Base-by-base conservation (phyloP, 2,329 filamentous ascomycete species). In the Talaromyces sp. region DNA sequence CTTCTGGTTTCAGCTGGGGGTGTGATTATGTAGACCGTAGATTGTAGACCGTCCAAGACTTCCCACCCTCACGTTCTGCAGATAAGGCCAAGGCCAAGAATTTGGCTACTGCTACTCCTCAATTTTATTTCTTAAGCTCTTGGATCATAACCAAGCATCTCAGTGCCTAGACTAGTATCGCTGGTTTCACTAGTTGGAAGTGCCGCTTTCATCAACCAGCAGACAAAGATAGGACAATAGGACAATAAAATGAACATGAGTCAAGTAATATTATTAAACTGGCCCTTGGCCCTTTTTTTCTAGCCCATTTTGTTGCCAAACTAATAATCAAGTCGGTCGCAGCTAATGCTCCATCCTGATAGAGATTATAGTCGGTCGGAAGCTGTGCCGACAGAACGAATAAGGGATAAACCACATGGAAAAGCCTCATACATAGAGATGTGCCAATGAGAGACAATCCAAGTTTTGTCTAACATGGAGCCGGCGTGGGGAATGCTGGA, bases 381-480 rank as follows among this genome's bases (percentile, higher is more conserved):
- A 43, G 24, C 8, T 7, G 16, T 13, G 10, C 11, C 40, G 24
- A 35, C 9, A n/a, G 20, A 17, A 3, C 13, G 35, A 16, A 33
- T 27, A 32, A 32, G 32, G 44, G 33, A 47, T 35, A 2, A 37
- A 4, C 24, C 29, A 46, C 14, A 24, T 24, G 43, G 43, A 46
- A 36, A 36, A 36, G 19, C 43, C 43, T 47, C 45, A 47, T 47
- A 39, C 45, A 47, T 47, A 39, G 6, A 39, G 5, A 29, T 19
- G 19, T 10, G 42, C 19, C 29, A 45, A 35, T 45, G 29, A 13
- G 20, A 32, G 30, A 27, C 32, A n/a, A 35, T 27, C 30, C 17
- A 11, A 19, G 19, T 35, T 24, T 22, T 17, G 24, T 30, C 13
- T 3, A 11, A 27, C 19, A 36, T n/a, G 30, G 33, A 16, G 32